phyloP scores from a whole-genome alignment of 2,329 filamentous ascomycete genomes.

The Cytospora paraplurivora region DNA sequence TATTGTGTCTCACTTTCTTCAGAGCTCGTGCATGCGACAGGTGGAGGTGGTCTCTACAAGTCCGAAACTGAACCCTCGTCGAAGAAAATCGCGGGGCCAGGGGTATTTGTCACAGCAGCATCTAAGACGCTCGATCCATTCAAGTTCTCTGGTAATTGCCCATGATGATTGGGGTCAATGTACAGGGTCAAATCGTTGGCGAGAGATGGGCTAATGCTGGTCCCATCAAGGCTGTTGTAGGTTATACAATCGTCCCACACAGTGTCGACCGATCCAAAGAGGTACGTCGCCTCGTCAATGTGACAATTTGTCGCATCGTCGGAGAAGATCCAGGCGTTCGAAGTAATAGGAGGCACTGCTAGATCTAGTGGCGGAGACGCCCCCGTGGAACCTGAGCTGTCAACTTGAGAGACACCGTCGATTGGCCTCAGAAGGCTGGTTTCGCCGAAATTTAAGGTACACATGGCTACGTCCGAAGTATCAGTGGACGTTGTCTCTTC shows the following conservation, averaged over 20 bases:
- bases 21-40: neutral
- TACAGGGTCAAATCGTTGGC: neutral
- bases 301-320: neutral
- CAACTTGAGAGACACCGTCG: neutral
- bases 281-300: neutral
- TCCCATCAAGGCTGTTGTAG: neutral
- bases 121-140: neutral
- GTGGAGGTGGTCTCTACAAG: neutral
- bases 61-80: neutral
- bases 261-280: neutral
- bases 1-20: neutral
- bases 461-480: neutral
- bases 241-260: neutral
- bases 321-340: neutral
- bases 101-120: neutral
- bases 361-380: neutral
- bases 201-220: neutral
- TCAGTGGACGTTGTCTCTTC: constrained; percentile 1
- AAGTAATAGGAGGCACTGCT: neutral
- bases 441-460: neutral
- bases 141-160: neutral
- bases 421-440: neutral
- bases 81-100: neutral
- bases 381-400: neutral
- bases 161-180: neutral